Evolutionary conservation across 75 land plant species (phyloP).

Genomic region (Gnetum montanum): DNA sequence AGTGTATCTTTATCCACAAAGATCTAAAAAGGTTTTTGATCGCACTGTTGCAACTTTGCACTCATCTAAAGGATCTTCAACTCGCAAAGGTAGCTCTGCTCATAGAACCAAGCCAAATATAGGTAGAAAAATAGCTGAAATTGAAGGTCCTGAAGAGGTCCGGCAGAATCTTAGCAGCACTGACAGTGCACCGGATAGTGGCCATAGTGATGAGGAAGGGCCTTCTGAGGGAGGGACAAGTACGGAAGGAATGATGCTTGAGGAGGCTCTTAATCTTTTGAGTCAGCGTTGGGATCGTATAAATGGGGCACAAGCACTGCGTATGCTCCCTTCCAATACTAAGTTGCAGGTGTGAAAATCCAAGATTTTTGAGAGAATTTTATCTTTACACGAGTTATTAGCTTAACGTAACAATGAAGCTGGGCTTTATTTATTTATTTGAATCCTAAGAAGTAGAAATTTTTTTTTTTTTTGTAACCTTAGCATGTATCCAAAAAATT

Average conservation of each 20-base stretch:
- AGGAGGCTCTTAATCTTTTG: constrained; percentile 56
- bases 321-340: constrained; percentile 71
- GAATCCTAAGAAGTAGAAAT: too few species aligned
- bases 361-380: too few species aligned
- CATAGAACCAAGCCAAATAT: constrained; percentile 36
- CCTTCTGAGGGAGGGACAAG: constrained; percentile 11
- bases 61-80: constrained; percentile 15
- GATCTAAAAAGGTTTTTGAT: constrained; percentile 57
- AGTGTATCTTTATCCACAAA: constrained; percentile 77
- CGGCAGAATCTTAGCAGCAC: constrained; percentile 40
- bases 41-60: constrained; percentile 31
- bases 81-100: constrained; percentile 22
- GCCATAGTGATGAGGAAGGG: constrained; percentile 73
- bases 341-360: constrained; percentile 70
- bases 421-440: too few species aligned
- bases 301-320: constrained; percentile 88
- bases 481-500: too few species aligned
- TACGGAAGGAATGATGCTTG: constrained; percentile 37
- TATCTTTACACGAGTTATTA: too few species aligned
- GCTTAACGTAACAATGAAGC: too few species aligned
- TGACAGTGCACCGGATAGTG: constrained; percentile 61
- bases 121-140: constrained; percentile 68
- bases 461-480: too few species aligned
- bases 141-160: constrained; percentile 60
- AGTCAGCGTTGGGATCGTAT: constrained; percentile 86